Evolutionary conservation across 352 stramenopile genomes (phyloP).

Genomic region (Globisporangium irregulare): DNA sequence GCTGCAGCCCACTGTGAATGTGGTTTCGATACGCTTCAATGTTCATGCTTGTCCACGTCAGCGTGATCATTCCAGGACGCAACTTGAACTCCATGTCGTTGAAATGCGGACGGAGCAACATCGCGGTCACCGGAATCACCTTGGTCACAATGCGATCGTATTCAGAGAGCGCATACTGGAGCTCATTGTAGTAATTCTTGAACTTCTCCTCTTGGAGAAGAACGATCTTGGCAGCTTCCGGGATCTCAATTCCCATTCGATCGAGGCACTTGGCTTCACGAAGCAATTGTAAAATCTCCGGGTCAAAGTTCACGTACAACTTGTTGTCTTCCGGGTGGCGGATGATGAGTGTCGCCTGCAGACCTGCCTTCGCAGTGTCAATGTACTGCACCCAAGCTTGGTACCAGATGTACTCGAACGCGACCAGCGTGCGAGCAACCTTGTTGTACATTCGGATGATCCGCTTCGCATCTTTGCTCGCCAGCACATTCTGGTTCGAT

Average conservation of each 20-base stretch:
- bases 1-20: constrained; percentile 90
- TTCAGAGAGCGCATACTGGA: constrained; percentile 96
- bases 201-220: constrained; percentile 98
- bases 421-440: constrained; percentile 95
- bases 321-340: constrained; percentile 98
- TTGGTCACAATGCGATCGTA: constrained; percentile 97
- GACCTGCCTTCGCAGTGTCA: constrained; percentile 95
- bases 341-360: constrained; percentile 98
- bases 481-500: constrained; percentile 96
- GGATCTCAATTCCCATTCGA: constrained; percentile 98
- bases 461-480: constrained; percentile 95
- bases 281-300: constrained; percentile 97
- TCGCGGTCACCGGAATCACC: constrained; percentile 97
- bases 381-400: constrained; percentile 98
- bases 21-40: constrained; percentile 98
- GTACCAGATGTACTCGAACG: constrained; percentile 99
- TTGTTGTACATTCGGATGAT: constrained; percentile 99
- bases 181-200: constrained; percentile 98
- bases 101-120: constrained; percentile 95
- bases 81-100: constrained; percentile 99
- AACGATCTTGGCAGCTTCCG: constrained; percentile 97
- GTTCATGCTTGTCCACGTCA: constrained; percentile 99
- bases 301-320: constrained; percentile 99
- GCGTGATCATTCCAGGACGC: constrained; percentile 97
- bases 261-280: constrained; percentile 97